Evolutionary conservation across 768 basidiomycete species (phyloP).

Genomic region (Lentinula edodes): DNA sequence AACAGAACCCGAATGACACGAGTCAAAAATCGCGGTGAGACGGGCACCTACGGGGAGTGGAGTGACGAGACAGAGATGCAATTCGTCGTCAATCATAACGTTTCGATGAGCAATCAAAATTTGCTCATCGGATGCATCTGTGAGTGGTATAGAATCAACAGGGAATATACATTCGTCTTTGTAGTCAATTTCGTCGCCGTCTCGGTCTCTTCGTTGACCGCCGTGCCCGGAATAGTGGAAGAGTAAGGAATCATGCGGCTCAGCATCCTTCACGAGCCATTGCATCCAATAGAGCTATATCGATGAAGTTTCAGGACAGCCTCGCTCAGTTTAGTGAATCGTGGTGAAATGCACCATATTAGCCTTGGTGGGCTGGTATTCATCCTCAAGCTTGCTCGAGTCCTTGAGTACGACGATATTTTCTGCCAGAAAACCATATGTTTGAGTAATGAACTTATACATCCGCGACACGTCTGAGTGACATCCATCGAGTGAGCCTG

Average conservation of each 20-base stretch:
- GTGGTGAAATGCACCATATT: background rate
- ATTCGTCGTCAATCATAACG: slow-evolving; percentile 39
- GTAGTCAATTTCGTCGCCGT: slow-evolving; percentile 60
- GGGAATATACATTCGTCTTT: slow-evolving; percentile 40
- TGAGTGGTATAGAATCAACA: background rate
- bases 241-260: slow-evolving; percentile 55
- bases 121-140: background rate
- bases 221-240: slow-evolving; percentile 73
- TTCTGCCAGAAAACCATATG: slow-evolving; percentile 1
- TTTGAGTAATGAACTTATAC: slow-evolving; percentile 3
- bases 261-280: slow-evolving; percentile 59
- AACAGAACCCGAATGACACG: slow-evolving; percentile 57
- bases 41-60: slow-evolving; percentile 60
- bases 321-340: background rate
- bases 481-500: slow-evolving; percentile 6
- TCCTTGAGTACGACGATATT: slow-evolving; percentile 6
- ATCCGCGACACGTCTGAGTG: slow-evolving; percentile 5
- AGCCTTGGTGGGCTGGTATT: slow-evolving; percentile 5
- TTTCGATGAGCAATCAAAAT: background rate
- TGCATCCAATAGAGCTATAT: slow-evolving; percentile 33
- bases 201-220: slow-evolving; percentile 51
- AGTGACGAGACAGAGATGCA: slow-evolving; percentile 53
- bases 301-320: background rate
- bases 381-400: background rate
- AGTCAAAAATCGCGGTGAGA: slow-evolving; percentile 49